These are phyloP conservation scores for Umbelopsis isabellina DNA, from an alignment of 192 early-diverging fungal genomes.

Conservation along the genomic window DNA sequence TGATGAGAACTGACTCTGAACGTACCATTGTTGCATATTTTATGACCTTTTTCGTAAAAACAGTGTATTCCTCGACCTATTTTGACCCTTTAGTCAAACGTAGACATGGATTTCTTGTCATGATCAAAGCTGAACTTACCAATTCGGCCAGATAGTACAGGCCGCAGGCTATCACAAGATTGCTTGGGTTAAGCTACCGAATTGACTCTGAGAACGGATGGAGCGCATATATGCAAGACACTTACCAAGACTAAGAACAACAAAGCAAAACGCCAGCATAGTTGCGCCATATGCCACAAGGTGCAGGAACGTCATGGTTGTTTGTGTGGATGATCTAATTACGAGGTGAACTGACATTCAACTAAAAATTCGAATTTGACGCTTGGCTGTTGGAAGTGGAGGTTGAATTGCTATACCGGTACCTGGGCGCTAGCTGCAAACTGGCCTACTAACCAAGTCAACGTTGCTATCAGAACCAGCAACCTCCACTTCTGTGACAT, in stretches of 20 bases:
- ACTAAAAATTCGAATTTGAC: neutral
- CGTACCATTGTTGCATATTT: conserved; percentile 60
- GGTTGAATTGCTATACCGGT: neutral
- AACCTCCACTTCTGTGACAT: no score
- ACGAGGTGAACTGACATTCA: neutral
- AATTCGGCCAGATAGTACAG: conserved; percentile 82
- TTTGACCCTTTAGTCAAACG: neutral
- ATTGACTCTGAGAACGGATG: neutral
- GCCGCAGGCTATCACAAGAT: conserved; percentile 67
- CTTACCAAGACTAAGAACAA: conserved; percentile 62
- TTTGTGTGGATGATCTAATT: neutral
- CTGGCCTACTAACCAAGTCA: no score
- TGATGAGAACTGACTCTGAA: neutral
- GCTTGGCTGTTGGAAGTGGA: no score
- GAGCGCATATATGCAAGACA: neutral
- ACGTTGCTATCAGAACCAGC: no score
- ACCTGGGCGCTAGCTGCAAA: neutral
- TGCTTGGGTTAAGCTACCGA: neutral
- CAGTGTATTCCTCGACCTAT: conserved; percentile 79
- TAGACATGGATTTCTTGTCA: conserved; percentile 22
- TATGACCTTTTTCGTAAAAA: conserved; percentile 75
- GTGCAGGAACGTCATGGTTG: conserved; percentile 40
- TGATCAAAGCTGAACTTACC: conserved; percentile 36
- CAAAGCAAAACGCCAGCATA: conserved; percentile 52
- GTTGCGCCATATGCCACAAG: conserved; percentile 58